Base-by-base conservation (phyloP, 169 alveolate species). In the Plasmodium vivax region DNA sequence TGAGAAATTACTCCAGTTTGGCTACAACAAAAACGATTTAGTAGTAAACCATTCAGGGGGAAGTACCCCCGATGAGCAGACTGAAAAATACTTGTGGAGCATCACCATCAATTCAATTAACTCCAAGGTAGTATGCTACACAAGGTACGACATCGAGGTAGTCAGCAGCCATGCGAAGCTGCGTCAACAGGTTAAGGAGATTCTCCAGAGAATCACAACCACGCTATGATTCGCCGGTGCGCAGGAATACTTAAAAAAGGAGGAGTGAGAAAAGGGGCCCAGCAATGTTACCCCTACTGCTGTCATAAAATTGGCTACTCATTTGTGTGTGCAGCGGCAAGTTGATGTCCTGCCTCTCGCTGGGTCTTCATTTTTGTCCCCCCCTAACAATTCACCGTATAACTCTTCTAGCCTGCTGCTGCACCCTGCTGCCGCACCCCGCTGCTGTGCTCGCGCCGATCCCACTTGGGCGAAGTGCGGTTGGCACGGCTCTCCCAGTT, bases 81-180 rank as follows among this genome's bases (percentile, higher is more conserved):
- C 68, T 9, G 45, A 45, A 38, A 54, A 87, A 10, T 36, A 75
- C 62, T 12, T 82, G 32, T 90, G 94, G 94, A 43, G 62, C 72
- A 82, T 90, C 32, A 5, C 36, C n/a, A 82, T 90, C 36, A 23
- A 90, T 6, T 90, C 94, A 54, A 82, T 90, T 27, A 90, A 90
- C 51, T 79, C 92, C 1, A 71, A 62, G 30, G 83, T 90, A 16
- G 51, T 74, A 19, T 80, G 94, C 38, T 72, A 90, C 71, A 34
- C 83, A 68, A 68, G 68, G 73, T 81, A 90, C 72, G 94, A 90
- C 75, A 90, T 90, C 43, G 94, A 90, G 51, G 94, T 90, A 3
- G 68, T 80, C 47, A 90, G 68, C 27, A 82, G 77, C 54, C 73
- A 62, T 68, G 34, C 32, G 27, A 72, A 14, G 45, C 54, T 90